Base-by-base conservation (phyloP, 2,329 filamentous ascomycete species). In the Trichoderma gracile region DNA sequence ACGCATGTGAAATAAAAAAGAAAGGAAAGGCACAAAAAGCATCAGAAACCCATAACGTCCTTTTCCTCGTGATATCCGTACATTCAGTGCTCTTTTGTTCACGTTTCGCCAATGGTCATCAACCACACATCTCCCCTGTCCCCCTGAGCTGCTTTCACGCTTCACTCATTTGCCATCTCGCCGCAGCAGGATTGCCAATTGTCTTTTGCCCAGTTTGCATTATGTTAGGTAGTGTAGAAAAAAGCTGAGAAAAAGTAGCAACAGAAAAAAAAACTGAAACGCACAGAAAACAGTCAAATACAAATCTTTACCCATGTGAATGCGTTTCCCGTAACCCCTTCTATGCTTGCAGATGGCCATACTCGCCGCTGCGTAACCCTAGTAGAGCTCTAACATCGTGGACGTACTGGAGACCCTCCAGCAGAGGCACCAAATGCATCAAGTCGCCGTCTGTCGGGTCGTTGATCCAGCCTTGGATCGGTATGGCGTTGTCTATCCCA, bases 401-500 rank as follows among this genome's bases (percentile, higher is more conserved):
- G 69, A 95, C 93, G 78, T 98, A 97, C 80, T 98, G 95, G 73
- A 99, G 80, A 19, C 92, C 95, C 79, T 99, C 95, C 50, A 99
- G 83, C 72, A 98, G 82, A 38, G 95, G 95, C 65, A 99, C 88
- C 66, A 99, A 83, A 77, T 98, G 92, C 77, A 98, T 84, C 69
- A 99, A 82, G 74, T 97, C 94, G 75, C 93, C 95, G 78, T 99
- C 95, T 27, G 95, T 98, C 23, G 95, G 95, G 79, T 99, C 95
- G 77, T 89, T 97, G 79, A 99, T 98, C 95, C 95, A 99, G 73
- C 95, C 95, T 80, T 98, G 94, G 74, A 99, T 98, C 3, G 95
- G 95, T 73, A 99, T 97, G 57, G 95, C 95, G 79, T 99, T 99
- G 77, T 99, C 95, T 99, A 73, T 6, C 0, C 65, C 25, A 3